Evolutionary conservation across 306 rosid species (phyloP).

Genomic region (Aeschynomene evenia): DNA sequence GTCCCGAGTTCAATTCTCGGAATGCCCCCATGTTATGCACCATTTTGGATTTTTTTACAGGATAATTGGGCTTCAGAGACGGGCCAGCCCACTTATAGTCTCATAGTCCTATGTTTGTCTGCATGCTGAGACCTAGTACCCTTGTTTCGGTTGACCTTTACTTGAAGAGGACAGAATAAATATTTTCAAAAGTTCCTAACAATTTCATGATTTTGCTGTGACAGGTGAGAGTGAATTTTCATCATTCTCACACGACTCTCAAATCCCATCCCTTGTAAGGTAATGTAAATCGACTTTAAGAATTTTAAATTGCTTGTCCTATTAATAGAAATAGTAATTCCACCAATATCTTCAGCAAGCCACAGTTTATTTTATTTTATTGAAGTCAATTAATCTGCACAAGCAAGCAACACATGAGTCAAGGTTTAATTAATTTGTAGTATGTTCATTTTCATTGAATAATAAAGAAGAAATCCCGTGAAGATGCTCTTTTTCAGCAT

Average conservation of each 20-base stretch:
- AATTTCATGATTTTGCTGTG: too few species aligned
- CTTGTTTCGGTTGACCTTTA: too few species aligned
- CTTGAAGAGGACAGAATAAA: too few species aligned
- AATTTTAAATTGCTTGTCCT: not conserved
- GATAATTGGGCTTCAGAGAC: too few species aligned
- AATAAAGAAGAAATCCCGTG: not conserved
- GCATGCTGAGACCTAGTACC: too few species aligned
- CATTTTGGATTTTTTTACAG: too few species aligned
- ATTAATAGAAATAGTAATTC: not conserved
- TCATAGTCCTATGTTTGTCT: too few species aligned
- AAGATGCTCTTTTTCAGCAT: not conserved
- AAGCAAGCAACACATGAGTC: too few species aligned
- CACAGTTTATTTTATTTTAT: not conserved
- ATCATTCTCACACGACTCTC: not conserved
- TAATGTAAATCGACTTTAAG: not conserved
- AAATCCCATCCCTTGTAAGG: not conserved
- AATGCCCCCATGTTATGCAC: slow-evolving; percentile 9
- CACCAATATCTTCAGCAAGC: not conserved
- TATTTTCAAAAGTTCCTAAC: too few species aligned
- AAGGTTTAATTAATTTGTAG: not conserved
- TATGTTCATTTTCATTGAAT: not conserved
- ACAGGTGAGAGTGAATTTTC: too few species aligned
- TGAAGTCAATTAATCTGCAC: not conserved
- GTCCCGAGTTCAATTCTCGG: slow-evolving; percentile 33
- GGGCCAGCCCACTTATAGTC: too few species aligned